Conservation (phyloP, 176 grass and related monocot genomes). For the Zea mays region Zm-B73-REFERENCE-NAM-5.0 NC_050097.1:29138501-29139000, state of each 20-base stretch:
- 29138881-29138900: background rate
- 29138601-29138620: background rate
- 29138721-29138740: background rate
- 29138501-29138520: too few relatives aligned
- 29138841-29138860: slow-evolving; percentile 64
- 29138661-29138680: background rate
- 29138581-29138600: background rate
- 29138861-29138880: slow-evolving; percentile 44
- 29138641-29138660: background rate
- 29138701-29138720: too few relatives aligned
- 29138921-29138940: background rate
- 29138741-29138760: slow-evolving; percentile 33
- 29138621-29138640: background rate
- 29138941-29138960: too few relatives aligned
- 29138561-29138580: background rate
- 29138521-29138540: too few relatives aligned
- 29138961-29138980: too few relatives aligned
- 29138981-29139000: too few relatives aligned
- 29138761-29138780: slow-evolving; percentile 51
- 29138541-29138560: background rate
- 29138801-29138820: slow-evolving; percentile 64
- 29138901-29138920: background rate
- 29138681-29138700: too few relatives aligned
- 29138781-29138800: slow-evolving; percentile 48
- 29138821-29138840: slow-evolving; percentile 50